phyloP scores from a whole-genome alignment of 768 basidiomycete genomes.

The Pleurotus ostreatus region DNA sequence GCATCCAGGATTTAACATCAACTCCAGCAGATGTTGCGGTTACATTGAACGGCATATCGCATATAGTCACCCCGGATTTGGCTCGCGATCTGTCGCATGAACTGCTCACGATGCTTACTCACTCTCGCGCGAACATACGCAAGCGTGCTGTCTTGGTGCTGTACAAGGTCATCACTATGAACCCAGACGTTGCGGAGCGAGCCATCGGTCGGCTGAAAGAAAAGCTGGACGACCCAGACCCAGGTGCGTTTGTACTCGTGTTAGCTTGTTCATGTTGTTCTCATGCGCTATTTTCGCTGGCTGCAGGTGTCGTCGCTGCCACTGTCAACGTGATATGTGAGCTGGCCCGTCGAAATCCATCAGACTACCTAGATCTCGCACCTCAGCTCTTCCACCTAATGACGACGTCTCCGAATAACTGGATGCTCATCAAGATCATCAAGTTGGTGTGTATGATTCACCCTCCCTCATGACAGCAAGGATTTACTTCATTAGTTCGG shows the following conservation, averaged over 20 bases:
- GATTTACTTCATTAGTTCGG: constrained; percentile 65
- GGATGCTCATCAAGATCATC: constrained; percentile 99
- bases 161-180: constrained; percentile 75
- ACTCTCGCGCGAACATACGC: constrained; percentile 83
- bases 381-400: constrained; percentile 91
- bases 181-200: constrained; percentile 72
- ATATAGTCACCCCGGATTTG: constrained; percentile 82
- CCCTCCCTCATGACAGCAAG: not conserved
- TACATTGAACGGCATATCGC: constrained; percentile 77
- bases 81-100: constrained; percentile 90
- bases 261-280: not conserved
- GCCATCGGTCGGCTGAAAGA: constrained; percentile 72
- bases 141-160: constrained; percentile 86
- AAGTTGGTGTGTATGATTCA: constrained; percentile 61
- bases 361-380: constrained; percentile 80
- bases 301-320: constrained; percentile 84
- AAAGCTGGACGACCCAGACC: constrained; percentile 75
- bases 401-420: constrained; percentile 94
- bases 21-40: constrained; percentile 71
- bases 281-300: not conserved
- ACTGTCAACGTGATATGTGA: constrained; percentile 95
- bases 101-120: constrained; percentile 80
- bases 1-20: constrained; percentile 71
- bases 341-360: constrained; percentile 74
- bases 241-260: constrained; percentile 36